Percentiles rank a stretch among this genome's conserved stretches.
phyloP scores from a whole-genome alignment of 2,329 filamentous ascomycete genomes.

The Claviceps digitariae region DNA sequence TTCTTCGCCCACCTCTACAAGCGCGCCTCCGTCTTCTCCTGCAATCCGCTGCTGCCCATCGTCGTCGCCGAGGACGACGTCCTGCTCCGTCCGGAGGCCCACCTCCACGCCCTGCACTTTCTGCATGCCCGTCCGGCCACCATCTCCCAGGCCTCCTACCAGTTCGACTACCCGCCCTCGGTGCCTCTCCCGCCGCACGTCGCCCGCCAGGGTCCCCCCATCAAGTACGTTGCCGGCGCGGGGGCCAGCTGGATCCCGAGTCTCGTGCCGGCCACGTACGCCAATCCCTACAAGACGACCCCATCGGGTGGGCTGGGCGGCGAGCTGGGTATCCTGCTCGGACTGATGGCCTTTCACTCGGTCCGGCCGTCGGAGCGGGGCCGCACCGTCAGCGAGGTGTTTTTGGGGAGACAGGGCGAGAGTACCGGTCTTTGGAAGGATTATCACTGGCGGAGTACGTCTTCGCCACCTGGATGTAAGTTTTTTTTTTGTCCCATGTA shows the following conservation, averaged over 20 bases:
- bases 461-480: constrained; percentile 16
- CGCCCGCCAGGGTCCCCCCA: constrained; percentile 3
- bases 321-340: constrained; percentile 24
- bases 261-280: constrained; percentile 21
- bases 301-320: constrained; percentile 22
- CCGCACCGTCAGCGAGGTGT: constrained; percentile 2
- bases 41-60: constrained; percentile 23
- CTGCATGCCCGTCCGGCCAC: constrained; percentile 8
- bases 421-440: constrained; percentile 13
- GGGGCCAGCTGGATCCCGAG: constrained; percentile 25
- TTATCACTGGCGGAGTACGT: constrained; percentile 11
- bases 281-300: constrained; percentile 4
- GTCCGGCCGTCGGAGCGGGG: not conserved
- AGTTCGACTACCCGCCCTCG: constrained; percentile 1
- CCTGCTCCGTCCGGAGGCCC: not conserved
- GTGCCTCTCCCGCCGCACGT: not conserved
- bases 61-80: constrained; percentile 15
- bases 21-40: constrained; percentile 20
- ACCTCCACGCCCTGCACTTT: constrained; percentile 20
- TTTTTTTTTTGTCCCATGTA: not conserved
- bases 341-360: constrained; percentile 23
- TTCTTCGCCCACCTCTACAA: constrained; percentile 10
- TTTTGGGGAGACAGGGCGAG: constrained; percentile 5
- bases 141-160: constrained; percentile 14
- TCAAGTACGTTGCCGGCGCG: constrained; percentile 19